Conservation (phyloP, 352 stramenopile genomes). For the Pythium rhizo-oryzae region DNA sequence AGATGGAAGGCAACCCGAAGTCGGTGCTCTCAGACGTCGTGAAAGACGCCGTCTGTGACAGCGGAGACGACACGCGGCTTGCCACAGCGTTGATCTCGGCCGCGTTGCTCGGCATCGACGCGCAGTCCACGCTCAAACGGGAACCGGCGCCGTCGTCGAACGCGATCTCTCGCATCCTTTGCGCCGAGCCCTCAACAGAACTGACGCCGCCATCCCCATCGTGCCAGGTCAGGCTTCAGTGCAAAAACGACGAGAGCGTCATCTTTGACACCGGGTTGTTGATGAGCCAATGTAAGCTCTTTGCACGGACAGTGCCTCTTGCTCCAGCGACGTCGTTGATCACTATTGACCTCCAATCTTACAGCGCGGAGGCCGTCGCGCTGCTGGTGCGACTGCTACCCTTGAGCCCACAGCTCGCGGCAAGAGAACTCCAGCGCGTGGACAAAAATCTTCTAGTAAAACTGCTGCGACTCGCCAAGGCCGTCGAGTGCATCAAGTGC, state of each 20-base stretch:
- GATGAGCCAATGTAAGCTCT: conserved; percentile 2
- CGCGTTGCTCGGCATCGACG: conserved; percentile 34
- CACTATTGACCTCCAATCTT: not conserved
- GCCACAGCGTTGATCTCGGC: conserved; percentile 32
- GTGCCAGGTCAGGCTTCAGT: conserved; percentile 4
- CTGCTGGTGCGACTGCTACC: conserved; percentile 9
- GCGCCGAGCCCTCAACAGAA: not conserved
- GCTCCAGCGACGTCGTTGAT: not conserved
- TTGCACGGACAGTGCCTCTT: not conserved
- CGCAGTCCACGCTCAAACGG: conserved; percentile 47
- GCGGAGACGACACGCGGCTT: conserved; percentile 20
- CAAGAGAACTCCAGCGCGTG: conserved; percentile 13
- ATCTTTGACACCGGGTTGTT: not conserved
- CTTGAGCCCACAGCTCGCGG: conserved; percentile 23
- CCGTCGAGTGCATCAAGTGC: conserved; percentile 29
- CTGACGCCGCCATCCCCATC: not conserved
- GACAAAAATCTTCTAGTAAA: conserved; percentile 5
- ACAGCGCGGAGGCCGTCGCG: not conserved
- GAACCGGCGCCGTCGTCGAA: conserved; percentile 8
- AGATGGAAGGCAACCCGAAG: conserved; percentile 21
- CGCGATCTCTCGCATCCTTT: conserved; percentile 2
- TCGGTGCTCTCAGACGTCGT: conserved; percentile 22
- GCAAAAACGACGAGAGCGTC: not conserved
- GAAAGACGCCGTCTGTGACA: conserved; percentile 25
- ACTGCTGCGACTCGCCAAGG: conserved; percentile 33